phyloP scores from a whole-genome alignment of 768 basidiomycete species.

The Naematelia aurantialba region DNA sequence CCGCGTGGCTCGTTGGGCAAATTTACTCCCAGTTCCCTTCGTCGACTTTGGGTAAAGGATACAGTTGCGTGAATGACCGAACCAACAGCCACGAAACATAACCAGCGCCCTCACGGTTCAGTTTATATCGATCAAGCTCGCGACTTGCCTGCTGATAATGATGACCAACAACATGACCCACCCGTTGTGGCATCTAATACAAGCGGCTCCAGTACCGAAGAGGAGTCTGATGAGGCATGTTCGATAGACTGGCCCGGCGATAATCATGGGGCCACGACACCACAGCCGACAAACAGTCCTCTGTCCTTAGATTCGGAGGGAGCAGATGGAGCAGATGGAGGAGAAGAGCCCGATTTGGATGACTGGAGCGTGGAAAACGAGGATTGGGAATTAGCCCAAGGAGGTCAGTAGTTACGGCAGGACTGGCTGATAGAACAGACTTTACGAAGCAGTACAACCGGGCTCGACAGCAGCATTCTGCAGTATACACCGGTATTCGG shows the following conservation, averaged over 20 bases:
- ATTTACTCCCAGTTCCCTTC: too few relatives aligned
- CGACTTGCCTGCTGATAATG: neutral
- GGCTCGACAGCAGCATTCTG: conserved; percentile 81
- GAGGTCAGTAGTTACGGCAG: conserved; percentile 37
- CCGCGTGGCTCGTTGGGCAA: neutral
- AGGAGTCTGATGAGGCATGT: conserved; percentile 16
- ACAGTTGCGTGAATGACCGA: neutral
- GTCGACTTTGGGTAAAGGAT: too few relatives aligned
- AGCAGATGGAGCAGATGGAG: neutral
- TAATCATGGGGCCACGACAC: neutral
- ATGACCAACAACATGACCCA: neutral
- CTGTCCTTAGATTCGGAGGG: neutral
- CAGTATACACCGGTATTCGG: conserved; percentile 9
- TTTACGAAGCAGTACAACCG: conserved; percentile 99
- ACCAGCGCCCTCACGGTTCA: neutral
- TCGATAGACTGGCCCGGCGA: neutral
- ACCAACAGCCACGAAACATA: neutral
- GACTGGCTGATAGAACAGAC: conserved; percentile 57
- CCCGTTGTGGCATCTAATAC: neutral
- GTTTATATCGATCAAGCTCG: neutral
- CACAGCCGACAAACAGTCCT: neutral
- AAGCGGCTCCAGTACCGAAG: conserved; percentile 29
- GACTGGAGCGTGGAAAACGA: conserved; percentile 48
- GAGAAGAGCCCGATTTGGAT: conserved; percentile 12
- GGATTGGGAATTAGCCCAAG: conserved; percentile 50